Percentiles rank a stretch among this genome's conserved stretches.
Conservation (phyloP, 768 basidiomycete genomes). For the Tulasnella sp. region DNA sequence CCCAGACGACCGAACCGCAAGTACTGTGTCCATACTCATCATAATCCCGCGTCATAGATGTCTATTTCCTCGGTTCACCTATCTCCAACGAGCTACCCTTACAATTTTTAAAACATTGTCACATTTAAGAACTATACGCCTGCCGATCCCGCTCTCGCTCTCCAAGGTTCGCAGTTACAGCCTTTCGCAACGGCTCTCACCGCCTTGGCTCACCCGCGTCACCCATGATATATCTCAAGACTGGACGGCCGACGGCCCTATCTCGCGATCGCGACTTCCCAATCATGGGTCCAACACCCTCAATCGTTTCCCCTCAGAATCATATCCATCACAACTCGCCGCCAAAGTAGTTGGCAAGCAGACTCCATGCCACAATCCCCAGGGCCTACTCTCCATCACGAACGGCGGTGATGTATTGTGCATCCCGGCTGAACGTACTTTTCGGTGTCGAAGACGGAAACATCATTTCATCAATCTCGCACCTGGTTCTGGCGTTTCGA, state of each 20-base stretch:
- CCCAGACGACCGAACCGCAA: background rate
- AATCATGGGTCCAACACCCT: conserved; percentile 62
- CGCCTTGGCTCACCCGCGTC: too few relatives aligned
- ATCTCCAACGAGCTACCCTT: background rate
- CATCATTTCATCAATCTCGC: conserved; percentile 1
- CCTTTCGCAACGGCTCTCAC: too few relatives aligned
- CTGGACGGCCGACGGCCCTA: conserved; percentile 32
- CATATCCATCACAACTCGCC: too few relatives aligned
- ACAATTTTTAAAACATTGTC: background rate
- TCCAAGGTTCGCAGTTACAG: background rate
- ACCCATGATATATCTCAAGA: too few relatives aligned
- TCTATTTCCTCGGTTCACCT: background rate
- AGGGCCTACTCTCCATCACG: too few relatives aligned
- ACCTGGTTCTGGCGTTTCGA: background rate
- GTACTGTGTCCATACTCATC: background rate
- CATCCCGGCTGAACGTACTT: conserved; percentile 2
- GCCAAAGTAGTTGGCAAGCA: background rate
- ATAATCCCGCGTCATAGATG: background rate
- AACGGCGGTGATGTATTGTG: background rate
- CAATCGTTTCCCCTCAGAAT: background rate
- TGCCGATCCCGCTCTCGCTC: background rate
- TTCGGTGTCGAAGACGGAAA: background rate
- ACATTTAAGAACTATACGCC: background rate
- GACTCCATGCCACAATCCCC: background rate
- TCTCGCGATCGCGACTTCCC: conserved; percentile 96